Percentiles rank a stretch among this genome's conserved stretches.
Evolutionary conservation across 2,329 filamentous ascomycete species (phyloP).

Genomic region (Xylaria sp.): DNA sequence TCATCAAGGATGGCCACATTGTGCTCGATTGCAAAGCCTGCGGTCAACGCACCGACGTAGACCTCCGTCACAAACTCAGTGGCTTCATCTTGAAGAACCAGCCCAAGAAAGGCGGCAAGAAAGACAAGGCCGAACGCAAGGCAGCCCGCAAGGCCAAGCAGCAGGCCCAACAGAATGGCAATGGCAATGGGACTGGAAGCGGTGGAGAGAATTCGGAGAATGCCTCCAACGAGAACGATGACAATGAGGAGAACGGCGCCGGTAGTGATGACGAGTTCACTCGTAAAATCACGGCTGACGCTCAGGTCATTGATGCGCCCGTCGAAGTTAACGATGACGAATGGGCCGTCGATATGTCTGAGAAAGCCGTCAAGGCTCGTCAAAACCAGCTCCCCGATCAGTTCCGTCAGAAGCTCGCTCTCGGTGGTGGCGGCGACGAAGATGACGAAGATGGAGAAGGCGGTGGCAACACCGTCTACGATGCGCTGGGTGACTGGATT

Average conservation of each 20-base stretch:
- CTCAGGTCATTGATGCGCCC: constrained; percentile 60
- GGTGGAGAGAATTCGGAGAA: constrained; percentile 73
- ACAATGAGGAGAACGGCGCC: constrained; percentile 68
- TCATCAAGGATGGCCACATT: constrained; percentile 93
- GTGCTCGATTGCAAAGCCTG: constrained; percentile 98
- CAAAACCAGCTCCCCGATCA: constrained; percentile 93
- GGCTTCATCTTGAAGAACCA: constrained; percentile 98
- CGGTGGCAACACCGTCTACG: constrained; percentile 80
- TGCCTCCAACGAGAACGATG: constrained; percentile 64
- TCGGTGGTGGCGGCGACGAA: constrained; percentile 70
- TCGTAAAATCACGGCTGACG: constrained; percentile 77
- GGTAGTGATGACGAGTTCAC: constrained; percentile 93
- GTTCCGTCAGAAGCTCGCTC: constrained; percentile 89
- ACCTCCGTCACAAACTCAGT: constrained; percentile 93
- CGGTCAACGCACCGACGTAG: constrained; percentile 90
- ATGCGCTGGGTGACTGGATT: constrained; percentile 94
- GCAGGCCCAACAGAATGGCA: constrained; percentile 68
- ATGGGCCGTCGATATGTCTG: constrained; percentile 97
- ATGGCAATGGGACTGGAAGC: constrained; percentile 61
- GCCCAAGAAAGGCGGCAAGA: constrained; percentile 90
- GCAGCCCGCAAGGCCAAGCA: constrained; percentile 92
- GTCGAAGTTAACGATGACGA: constrained; percentile 82
- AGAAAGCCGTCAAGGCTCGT: constrained; percentile 93
- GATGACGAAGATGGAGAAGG: constrained; percentile 84
- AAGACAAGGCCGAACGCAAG: constrained; percentile 89